These are phyloP conservation scores for Rhizoclosmatium globosum DNA, from an alignment of 192 early-diverging fungal genomes.

Conservation along the genomic window DNA sequence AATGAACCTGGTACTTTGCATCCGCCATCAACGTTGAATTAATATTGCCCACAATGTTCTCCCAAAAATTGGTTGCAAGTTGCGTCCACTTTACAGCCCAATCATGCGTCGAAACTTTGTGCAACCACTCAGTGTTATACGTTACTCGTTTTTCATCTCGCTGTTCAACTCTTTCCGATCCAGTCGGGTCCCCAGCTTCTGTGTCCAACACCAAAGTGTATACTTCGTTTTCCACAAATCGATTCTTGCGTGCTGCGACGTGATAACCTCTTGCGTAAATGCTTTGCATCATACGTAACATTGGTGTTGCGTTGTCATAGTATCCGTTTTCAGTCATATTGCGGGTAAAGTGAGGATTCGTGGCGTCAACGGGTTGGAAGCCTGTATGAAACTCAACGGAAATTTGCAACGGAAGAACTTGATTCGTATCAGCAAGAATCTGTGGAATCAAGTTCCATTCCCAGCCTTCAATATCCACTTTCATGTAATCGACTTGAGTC, in stretches of 20 bases:
- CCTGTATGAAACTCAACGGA: not conserved
- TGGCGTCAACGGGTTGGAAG: not conserved
- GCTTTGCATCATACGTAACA: not conserved
- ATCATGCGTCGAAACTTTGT: not conserved
- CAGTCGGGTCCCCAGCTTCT: not conserved
- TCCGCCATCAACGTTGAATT: too few species aligned
- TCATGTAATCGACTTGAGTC: not conserved
- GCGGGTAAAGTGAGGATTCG: not conserved
- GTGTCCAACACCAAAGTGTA: not conserved
- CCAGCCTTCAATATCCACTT: not conserved
- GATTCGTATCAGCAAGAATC: not conserved
- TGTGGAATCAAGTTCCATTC: constrained; percentile 8
- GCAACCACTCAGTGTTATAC: not conserved
- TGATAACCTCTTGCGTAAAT: not conserved
- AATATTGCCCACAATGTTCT: not conserved
- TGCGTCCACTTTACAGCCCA: not conserved
- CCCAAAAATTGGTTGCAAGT: not conserved
- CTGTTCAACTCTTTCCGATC: too few species aligned
- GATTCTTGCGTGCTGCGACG: not conserved
- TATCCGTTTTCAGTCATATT: too few species aligned
- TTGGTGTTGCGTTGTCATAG: not conserved
- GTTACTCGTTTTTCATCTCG: too few species aligned
- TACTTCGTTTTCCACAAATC: not conserved
- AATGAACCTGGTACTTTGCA: not conserved
- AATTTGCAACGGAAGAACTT: not conserved